A percentile compares a stretch with the other conserved stretches of the same genome.
phyloP scores from a whole-genome alignment of 176 grass and related monocot genomes.

The Miscanthus lutarioriparius region DNA sequence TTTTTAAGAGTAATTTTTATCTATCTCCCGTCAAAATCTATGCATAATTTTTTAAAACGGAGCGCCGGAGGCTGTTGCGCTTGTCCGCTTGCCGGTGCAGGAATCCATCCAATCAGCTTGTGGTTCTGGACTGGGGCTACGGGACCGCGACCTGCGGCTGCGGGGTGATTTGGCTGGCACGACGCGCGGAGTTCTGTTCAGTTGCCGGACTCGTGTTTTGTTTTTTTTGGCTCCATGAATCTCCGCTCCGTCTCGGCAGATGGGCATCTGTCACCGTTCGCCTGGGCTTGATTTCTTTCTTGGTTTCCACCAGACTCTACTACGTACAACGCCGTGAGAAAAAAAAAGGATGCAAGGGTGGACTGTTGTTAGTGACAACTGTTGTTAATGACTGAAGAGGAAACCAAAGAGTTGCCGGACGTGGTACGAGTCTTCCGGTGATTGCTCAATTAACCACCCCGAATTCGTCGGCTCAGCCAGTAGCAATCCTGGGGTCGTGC shows the following conservation, averaged over 20 bases:
- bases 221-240: not conserved
- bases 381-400: not conserved
- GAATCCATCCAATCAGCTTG: slow-evolving; percentile 1
- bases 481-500: too few species aligned
- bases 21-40: not conserved
- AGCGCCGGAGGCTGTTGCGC: not conserved
- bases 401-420: not conserved
- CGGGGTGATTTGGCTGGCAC: not conserved
- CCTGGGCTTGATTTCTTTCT: too few species aligned
- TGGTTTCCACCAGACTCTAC: not conserved
- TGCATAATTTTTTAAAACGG: not conserved
- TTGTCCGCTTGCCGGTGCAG: slow-evolving; percentile 23
- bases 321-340: not conserved
- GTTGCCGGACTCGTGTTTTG: not conserved
- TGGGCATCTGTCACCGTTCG: not conserved
- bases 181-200: not conserved
- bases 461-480: not conserved
- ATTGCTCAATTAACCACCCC: not conserved
- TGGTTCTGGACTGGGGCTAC: not conserved
- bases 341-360: not conserved
- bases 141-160: not conserved
- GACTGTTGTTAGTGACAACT: not conserved
- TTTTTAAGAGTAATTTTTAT: too few species aligned
- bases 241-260: not conserved
- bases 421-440: not conserved